Conservation (phyloP, 371 early-diverging fungal species). For the Mortierella sp. region DNA sequence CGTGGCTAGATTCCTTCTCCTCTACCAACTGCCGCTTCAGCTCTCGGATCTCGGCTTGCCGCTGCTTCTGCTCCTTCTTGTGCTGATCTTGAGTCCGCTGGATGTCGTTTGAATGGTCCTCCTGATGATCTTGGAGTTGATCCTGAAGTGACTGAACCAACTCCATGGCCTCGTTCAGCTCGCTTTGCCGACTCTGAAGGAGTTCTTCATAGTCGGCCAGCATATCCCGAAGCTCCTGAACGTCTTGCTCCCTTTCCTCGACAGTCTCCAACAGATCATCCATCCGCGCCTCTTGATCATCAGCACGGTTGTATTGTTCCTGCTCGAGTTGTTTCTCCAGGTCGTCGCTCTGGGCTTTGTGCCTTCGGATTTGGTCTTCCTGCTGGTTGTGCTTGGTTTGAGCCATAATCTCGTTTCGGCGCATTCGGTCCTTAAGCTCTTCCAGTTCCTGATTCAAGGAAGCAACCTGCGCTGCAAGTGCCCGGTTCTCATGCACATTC, state of each 20-base stretch:
- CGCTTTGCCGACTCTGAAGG: slow-evolving; percentile 21
- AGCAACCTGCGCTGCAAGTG: slow-evolving; percentile 10
- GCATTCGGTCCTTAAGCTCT: slow-evolving; percentile 18
- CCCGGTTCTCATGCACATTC: slow-evolving; percentile 15
- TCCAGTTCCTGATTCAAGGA: slow-evolving; percentile 26
- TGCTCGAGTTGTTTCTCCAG: slow-evolving; percentile 25
- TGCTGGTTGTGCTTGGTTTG: slow-evolving; percentile 16
- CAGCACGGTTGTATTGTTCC: slow-evolving; percentile 17
- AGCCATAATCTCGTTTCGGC: slow-evolving; percentile 1
- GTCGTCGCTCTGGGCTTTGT: neutral
- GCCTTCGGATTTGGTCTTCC: neutral
- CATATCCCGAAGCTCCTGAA: slow-evolving; percentile 11
- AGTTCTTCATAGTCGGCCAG: slow-evolving; percentile 25
- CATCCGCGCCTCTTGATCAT: slow-evolving; percentile 25
- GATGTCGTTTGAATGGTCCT: slow-evolving; percentile 5
- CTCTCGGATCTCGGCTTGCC: slow-evolving; percentile 22
- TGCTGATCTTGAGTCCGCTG: slow-evolving; percentile 22
- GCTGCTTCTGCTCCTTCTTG: slow-evolving; percentile 20
- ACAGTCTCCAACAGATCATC: neutral
- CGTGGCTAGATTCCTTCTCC: slow-evolving; percentile 26
- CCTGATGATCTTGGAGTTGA: slow-evolving; percentile 24
- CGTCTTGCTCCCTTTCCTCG: neutral
- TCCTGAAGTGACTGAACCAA: slow-evolving; percentile 22
- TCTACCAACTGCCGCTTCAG: slow-evolving; percentile 12
- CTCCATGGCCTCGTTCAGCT: slow-evolving; percentile 26